A percentile compares a stretch with the other conserved stretches of the same genome.
These are phyloP conservation scores for Leccinum ochraceum DNA, from an alignment of 768 basidiomycete species.

Conservation along the genomic window DNA sequence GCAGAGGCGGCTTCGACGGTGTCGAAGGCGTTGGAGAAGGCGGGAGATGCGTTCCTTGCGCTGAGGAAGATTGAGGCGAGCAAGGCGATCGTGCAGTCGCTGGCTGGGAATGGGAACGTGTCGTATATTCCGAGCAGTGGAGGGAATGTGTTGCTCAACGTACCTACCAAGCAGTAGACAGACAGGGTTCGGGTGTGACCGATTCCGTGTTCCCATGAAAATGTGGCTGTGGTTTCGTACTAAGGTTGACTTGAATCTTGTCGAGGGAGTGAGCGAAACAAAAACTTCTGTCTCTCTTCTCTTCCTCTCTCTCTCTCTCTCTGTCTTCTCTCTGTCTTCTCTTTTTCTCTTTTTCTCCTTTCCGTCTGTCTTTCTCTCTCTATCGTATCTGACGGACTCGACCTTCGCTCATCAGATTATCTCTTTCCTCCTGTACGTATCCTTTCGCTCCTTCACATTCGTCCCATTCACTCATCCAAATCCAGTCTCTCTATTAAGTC, in stretches of 20 bases:
- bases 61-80: slow-evolving; percentile 97
- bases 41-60: slow-evolving; percentile 94
- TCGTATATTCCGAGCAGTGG: slow-evolving; percentile 85
- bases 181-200: slow-evolving; percentile 20
- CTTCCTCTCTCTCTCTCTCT: slow-evolving; percentile 16
- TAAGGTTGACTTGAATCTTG: slow-evolving; percentile 24
- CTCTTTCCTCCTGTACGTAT: slow-evolving; percentile 38
- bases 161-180: slow-evolving; percentile 52
- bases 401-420: slow-evolving; percentile 41
- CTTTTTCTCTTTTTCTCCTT: slow-evolving; percentile 36
- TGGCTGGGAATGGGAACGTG: slow-evolving; percentile 79
- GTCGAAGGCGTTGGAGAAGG: slow-evolving; percentile 85
- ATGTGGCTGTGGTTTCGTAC: slow-evolving; percentile 25
- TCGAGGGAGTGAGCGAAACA: slow-evolving; percentile 24
- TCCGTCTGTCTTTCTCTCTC: slow-evolving; percentile 39
- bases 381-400: slow-evolving; percentile 34
- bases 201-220: slow-evolving; percentile 23
- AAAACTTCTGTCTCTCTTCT: slow-evolving; percentile 10
- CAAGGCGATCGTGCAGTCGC: slow-evolving; percentile 92
- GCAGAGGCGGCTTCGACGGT: slow-evolving; percentile 96
- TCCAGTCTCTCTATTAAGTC: slow-evolving; percentile 48
- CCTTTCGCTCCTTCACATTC: slow-evolving; percentile 9
- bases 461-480: slow-evolving; percentile 18
- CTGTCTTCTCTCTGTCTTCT: slow-evolving; percentile 25
- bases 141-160: slow-evolving; percentile 81